phyloP scores from a whole-genome alignment of 805 yeast species.

The Saccharomyces kudriavzevii region DNA sequence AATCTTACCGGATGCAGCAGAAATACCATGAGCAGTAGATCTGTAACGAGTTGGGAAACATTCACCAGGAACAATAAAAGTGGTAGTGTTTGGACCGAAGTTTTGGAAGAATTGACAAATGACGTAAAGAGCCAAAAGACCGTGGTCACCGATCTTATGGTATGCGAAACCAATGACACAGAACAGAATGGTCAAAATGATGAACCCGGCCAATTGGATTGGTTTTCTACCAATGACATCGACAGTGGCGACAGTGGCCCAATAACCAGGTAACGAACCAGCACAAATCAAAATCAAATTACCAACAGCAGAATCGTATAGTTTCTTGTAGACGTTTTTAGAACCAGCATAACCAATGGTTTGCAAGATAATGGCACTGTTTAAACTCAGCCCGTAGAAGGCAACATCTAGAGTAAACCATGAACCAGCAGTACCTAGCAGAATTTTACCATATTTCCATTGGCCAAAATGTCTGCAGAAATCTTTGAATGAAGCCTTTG shows the following conservation, averaged over 20 bases:
- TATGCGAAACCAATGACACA: slow-evolving; percentile 80
- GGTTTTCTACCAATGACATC: slow-evolving; percentile 82
- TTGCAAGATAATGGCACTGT: slow-evolving; percentile 68
- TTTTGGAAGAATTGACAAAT: slow-evolving; percentile 81
- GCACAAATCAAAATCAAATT: slow-evolving; percentile 89
- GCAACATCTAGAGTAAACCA: slow-evolving; percentile 92
- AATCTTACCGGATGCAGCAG: slow-evolving; percentile 86
- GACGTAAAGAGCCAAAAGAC: slow-evolving; percentile 69
- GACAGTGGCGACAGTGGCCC: slow-evolving; percentile 73
- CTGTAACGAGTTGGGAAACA: slow-evolving; percentile 90
- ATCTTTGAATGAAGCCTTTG: slow-evolving; percentile 75
- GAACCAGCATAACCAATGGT: slow-evolving; percentile 79
- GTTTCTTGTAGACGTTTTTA: slow-evolving; percentile 56
- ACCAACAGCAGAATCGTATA: slow-evolving; percentile 82
- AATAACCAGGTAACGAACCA: slow-evolving; percentile 91
- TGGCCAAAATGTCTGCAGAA: slow-evolving; percentile 66
- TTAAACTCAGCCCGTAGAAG: slow-evolving; percentile 79
- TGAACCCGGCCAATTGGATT: slow-evolving; percentile 69
- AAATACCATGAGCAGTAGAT: slow-evolving; percentile 91
- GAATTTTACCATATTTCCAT: slow-evolving; percentile 81
- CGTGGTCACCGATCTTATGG: slow-evolving; percentile 57
- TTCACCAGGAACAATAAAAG: slow-evolving; percentile 88
- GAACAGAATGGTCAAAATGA: slow-evolving; percentile 60
- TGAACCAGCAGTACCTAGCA: slow-evolving; percentile 82
- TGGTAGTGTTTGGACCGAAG: slow-evolving; percentile 90